Evolutionary conservation across 148 eudicot genomes (phyloP), one percentile per base, ranked within the genome.

Genomic region (Rhododendron ovatum): DNA sequence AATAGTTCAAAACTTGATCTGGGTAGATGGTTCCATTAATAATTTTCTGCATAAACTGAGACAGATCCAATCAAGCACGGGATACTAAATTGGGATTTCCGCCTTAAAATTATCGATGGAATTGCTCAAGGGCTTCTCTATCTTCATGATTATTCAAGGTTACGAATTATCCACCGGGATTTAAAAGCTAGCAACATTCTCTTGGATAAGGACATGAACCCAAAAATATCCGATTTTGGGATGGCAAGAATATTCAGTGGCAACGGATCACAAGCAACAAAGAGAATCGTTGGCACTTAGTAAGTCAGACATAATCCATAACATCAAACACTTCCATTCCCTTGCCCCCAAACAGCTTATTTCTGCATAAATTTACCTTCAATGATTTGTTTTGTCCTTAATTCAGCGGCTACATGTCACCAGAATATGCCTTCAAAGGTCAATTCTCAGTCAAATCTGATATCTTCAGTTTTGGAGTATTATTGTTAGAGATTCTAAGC

Each of bases 91-190:
- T 81, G 83, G 69, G 67, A 35, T n/a, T 51, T 51, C 1, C 67
- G 83, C 67, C 18, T 81, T 30, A 53, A 53, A 39, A 81, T 81
- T 18, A 20, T 81, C 6, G 15, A 53, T 20, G 83, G 83, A 59
- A 81, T 81, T 55, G 83, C 69, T 53, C 69, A 59, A 57, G 83
- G 83, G 43, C 69, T 81, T 35, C 83, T 81, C 71, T 87, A 89
- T 74, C 91, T 89, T 28, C 91, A 89, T 43, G 88, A 87, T 1
- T 89, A 89, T 69, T 89, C 91, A 12, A 89, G 91, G 84, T 48
- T 89, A 80, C 81, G 48, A 55, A 83, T 89, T 35, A 89, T 89
- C 30, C 91, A 89, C 37, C 28, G 91, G 14, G 91, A 89, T 87
- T 86, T 89, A 39, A 89, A 89, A 73, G 73, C 89, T 4, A 89